Conservation (phyloP, 495 filamentous ascomycete species). For the Cetradonia linearis region DNA sequence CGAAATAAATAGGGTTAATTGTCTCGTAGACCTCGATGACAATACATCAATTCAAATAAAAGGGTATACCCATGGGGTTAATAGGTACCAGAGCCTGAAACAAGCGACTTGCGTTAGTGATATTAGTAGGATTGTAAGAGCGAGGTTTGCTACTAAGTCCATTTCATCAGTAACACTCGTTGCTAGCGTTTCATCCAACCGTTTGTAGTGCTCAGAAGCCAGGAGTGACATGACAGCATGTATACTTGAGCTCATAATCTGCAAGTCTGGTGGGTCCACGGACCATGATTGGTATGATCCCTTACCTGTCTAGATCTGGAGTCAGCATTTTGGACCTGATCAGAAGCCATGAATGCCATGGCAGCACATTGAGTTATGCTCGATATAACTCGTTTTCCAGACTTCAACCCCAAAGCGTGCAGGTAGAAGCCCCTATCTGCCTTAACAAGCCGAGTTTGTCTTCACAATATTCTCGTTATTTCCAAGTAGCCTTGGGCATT, state of each 20-base stretch:
- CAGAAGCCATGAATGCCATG: not conserved
- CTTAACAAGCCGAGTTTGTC: not conserved
- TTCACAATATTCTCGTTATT: conserved; percentile 12
- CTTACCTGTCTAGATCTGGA: not conserved
- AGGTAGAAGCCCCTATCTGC: not conserved
- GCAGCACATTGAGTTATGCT: not conserved
- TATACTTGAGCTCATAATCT: not conserved
- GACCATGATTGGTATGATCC: not conserved
- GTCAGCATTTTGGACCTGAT: not conserved
- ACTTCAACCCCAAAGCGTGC: not conserved
- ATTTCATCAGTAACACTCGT: not conserved
- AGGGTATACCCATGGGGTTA: no score
- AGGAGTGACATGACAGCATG: not conserved
- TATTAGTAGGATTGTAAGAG: not conserved
- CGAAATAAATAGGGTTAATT: no score
- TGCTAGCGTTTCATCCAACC: not conserved
- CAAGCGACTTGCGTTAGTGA: not conserved
- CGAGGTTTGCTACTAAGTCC: not conserved
- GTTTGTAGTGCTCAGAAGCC: not conserved
- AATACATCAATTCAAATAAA: no score
- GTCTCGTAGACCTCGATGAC: no score
- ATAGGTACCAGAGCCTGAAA: no score
- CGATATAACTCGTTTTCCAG: not conserved
- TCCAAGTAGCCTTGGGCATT: conserved; percentile 7
- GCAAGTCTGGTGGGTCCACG: not conserved